Base-by-base conservation (phyloP, 177 flowering plant species). In the Tripterygium wilfordii region DNA sequence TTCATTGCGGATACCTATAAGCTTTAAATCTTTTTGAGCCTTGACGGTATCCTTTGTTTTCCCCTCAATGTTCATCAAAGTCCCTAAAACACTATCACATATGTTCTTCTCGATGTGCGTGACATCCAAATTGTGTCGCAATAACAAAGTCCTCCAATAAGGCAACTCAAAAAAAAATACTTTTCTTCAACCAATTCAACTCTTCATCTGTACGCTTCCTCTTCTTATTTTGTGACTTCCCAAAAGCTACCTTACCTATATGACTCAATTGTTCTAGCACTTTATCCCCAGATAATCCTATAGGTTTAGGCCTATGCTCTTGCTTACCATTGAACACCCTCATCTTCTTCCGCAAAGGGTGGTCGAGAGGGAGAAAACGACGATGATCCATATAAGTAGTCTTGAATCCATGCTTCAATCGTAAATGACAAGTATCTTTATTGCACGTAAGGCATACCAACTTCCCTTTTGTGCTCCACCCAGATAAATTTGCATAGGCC, bases 101-200 rank as follows among this genome's bases (percentile, higher is more conserved):
- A 58, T 26, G 30, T 64, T 53, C 18, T 58, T 58, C 24, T 59
- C 56, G 9, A 48, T 31, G 20, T 53, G 51, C 56, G 49, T 58
- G 8, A 52, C 45, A 27, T 52, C 59, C 0, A 53, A 12, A 16
- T 53, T 57, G 13, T 63, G 68, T 3, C 36, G 40, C 2, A 54
- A 13, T 0, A 41, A 2, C 4, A 17, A 6, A n/a, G 10, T 5
- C 3, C 16, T 12, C 54, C 38, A 61, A 41, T 51, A 54, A 2
- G 44, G 35, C 2, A 53, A 14, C 8, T 40, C 15, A 31, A 45
- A 52, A n/a, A n/a, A 45, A 47, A 4, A 46, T 32, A 14, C 29
- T 53, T n/a, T 53, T 45, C 30, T 52, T 60, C 13, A 22, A 23
- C 30, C 48, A 45, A 43, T 15, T 14, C 3, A 3, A 7, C 3